phyloP scores from a whole-genome alignment of 2,329 filamentous ascomycete genomes.

The Elsinoe necatrix region DNA sequence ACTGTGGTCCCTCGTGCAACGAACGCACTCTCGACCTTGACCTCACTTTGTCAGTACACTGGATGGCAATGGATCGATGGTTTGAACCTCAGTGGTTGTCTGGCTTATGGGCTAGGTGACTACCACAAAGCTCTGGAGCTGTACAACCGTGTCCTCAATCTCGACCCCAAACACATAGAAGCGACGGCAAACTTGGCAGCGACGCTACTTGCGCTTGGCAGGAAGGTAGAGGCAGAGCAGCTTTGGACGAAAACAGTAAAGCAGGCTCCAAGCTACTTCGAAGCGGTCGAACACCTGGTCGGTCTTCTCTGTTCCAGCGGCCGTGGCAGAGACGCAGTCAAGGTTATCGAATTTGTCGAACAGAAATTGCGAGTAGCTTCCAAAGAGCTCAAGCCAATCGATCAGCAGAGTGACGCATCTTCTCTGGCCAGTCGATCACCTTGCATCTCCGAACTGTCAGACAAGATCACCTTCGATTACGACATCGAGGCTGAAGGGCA shows the following conservation, averaged over 20 bases:
- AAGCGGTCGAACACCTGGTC: constrained; percentile 90
- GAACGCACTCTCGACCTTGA: constrained; percentile 62
- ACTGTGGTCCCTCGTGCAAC: constrained; percentile 39
- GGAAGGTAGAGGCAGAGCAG: constrained; percentile 72
- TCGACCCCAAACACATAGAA: constrained; percentile 67
- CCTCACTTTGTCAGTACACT: constrained; percentile 67
- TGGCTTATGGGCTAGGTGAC: constrained; percentile 81
- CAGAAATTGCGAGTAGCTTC: constrained; percentile 49
- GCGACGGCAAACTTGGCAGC: constrained; percentile 90
- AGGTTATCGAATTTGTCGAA: constrained; percentile 80
- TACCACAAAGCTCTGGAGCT: constrained; percentile 69
- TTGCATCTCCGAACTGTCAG: constrained; percentile 47
- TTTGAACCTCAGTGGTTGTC: constrained; percentile 80
- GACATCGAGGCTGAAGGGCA: constrained; percentile 36
- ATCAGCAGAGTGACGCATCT: constrained; percentile 52
- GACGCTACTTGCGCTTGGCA: constrained; percentile 73
- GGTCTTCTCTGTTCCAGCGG: constrained; percentile 76
- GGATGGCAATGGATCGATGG: constrained; percentile 88
- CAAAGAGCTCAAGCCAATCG: constrained; percentile 33
- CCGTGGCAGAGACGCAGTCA: constrained; percentile 73
- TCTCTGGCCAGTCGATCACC: constrained; percentile 46
- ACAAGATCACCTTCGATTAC: constrained; percentile 50
- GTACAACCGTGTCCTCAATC: constrained; percentile 59
- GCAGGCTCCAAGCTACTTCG: constrained; percentile 77
- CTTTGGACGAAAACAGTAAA: constrained; percentile 81